Percentiles rank a stretch among this genome's conserved stretches.
Conservation (phyloP, 768 basidiomycete genomes). For the Rhodotorula diobovata region DNA sequence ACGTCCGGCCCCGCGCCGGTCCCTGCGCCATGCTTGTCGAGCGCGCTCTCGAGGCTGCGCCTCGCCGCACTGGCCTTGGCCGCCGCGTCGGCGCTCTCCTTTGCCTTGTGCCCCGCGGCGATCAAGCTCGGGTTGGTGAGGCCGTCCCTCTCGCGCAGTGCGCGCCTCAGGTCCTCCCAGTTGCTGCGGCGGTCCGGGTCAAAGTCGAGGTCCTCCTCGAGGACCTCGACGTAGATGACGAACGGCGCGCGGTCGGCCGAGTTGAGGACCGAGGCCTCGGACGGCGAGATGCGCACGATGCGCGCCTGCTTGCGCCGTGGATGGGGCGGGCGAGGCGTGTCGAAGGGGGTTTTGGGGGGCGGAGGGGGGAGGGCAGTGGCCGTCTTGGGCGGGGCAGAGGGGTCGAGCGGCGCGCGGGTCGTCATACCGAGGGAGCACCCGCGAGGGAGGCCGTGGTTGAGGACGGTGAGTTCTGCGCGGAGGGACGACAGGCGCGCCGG, state of each 20-base stretch:
- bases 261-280: constrained; percentile 95
- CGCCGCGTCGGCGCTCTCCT: constrained; percentile 26
- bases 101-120: constrained; percentile 13
- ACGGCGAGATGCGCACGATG: constrained; percentile 93
- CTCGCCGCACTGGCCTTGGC: background rate
- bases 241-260: constrained; percentile 95
- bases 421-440: constrained; percentile 59
- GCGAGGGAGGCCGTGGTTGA: constrained; percentile 93
- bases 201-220: constrained; percentile 86
- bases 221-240: constrained; percentile 82
- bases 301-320: constrained; percentile 56
- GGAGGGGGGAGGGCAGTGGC: constrained; percentile 1
- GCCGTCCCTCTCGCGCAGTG: constrained; percentile 49
- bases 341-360: background rate
- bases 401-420: constrained; percentile 18
- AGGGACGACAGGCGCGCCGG: constrained; percentile 94
- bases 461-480: constrained; percentile 84
- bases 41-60: constrained; percentile 23
- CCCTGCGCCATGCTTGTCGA: too few relatives aligned
- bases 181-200: constrained; percentile 77
- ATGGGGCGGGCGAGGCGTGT: constrained; percentile 44
- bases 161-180: constrained; percentile 67
- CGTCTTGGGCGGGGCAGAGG: constrained; percentile 2
- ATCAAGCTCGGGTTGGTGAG: background rate
- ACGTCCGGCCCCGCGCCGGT: too few relatives aligned